Conservation (phyloP, 768 basidiomycete species). For the Trametes cingulata region DNA sequence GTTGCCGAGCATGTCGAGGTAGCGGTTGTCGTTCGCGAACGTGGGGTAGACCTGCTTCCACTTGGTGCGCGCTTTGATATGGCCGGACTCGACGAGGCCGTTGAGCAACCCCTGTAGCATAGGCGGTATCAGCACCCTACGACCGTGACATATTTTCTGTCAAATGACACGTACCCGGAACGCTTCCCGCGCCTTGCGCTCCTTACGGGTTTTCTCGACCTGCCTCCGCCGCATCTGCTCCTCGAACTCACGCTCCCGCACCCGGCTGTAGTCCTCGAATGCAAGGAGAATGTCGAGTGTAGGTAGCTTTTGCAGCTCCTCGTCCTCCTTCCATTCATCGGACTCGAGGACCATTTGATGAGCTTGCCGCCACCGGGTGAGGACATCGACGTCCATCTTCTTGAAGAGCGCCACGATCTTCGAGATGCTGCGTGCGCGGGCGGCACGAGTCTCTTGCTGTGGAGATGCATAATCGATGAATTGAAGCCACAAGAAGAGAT, state of each 20-base stretch:
- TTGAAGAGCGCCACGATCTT: conserved; percentile 88
- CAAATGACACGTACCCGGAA: conserved; percentile 62
- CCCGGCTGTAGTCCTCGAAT: conserved; percentile 91
- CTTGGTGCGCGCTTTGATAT: conserved; percentile 79
- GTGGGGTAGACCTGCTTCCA: conserved; percentile 89
- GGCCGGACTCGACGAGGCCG: conserved; percentile 62
- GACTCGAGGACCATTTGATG: conserved; percentile 75
- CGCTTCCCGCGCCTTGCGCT: conserved; percentile 87
- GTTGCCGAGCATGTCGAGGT: conserved; percentile 84
- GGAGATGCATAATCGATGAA: not conserved
- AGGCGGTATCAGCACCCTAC: not conserved
- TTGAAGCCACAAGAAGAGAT: not conserved
- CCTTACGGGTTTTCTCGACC: conserved; percentile 81
- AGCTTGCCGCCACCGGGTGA: conserved; percentile 91
- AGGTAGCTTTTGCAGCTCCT: conserved; percentile 79
- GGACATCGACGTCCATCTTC: conserved; percentile 83
- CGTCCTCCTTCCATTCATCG: conserved; percentile 75
- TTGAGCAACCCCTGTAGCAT: conserved; percentile 65
- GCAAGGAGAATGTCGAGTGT: conserved; percentile 89
- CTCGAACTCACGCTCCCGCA: conserved; percentile 89
- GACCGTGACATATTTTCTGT: not conserved
- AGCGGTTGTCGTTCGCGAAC: conserved; percentile 79
- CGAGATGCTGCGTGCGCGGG: conserved; percentile 75
- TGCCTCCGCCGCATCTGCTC: conserved; percentile 78
- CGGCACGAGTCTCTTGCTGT: conserved; percentile 78